Evolutionary conservation across 768 basidiomycete genomes (phyloP), one percentile per base, ranked within the genome.

Genomic region (Fibroporia radiculosa): DNA sequence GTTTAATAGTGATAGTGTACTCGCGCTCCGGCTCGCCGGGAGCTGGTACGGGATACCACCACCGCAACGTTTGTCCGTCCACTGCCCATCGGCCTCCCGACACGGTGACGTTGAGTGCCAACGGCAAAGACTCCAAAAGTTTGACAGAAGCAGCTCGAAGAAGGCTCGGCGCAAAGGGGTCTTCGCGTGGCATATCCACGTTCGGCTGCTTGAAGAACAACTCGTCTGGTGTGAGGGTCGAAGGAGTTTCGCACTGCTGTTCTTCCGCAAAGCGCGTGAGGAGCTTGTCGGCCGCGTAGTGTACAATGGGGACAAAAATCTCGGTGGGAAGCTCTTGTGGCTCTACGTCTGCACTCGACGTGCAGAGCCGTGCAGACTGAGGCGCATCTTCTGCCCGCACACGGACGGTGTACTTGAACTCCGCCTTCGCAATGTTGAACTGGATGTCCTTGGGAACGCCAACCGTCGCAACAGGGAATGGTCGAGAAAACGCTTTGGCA

Each of bases 251-350:
- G 33, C 42, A 44, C 38, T 33, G 54, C 50, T 32, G 65, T 61
- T 12, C 37, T 58, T 11, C 36, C 1, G 23, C 22, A 39, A 38
- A 25, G n/a, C 23, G 44, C 11, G 41, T 38, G 2, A 34, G 4
- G 18, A 59, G 52, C 24, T 64, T 58, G 18, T 68, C 64, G 48
- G 73, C 70, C 3, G 84, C 88, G 59, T 81, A 99, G 60, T 99
- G 96, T 16, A 95, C 82, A 39, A 91, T 70, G 4, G 96, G 96
- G 1, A 98, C 61, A 60, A 76, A 99, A 18, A 98, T 81, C 70
- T 96, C 96, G 16, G 92, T 97, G n/a, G 81, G 73, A 1, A 77
- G 64, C 23, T 59, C 60, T 14, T 69, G 67, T 2, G 61, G 59
- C 5, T 40, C 43, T 12, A 57, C 56, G 13, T 50, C 50, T 1